A percentile compares a stretch with the other conserved stretches of the same genome.
phyloP scores from a whole-genome alignment of 257 asterid genomes.

The Solanum bulbocastanum region DNA sequence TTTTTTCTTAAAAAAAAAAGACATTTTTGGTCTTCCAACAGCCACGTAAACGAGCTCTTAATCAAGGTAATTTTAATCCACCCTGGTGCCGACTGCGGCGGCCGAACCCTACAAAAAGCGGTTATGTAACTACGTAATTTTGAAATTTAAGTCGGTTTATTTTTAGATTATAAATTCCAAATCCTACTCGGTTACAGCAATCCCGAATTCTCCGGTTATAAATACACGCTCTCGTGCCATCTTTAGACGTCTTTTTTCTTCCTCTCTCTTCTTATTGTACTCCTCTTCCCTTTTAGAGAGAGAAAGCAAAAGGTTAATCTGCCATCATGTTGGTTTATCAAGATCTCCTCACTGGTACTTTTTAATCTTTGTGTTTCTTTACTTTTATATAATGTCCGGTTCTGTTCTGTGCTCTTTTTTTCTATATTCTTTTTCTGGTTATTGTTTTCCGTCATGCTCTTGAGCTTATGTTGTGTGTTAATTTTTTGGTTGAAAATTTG shows the following conservation, averaged over 20 bases:
- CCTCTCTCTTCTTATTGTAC: neutral
- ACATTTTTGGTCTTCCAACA: too few relatives aligned
- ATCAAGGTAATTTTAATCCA: too few relatives aligned
- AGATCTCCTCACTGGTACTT: constrained; percentile 23
- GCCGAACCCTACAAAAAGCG: neutral
- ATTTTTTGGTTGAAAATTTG: neutral
- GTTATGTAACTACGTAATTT: neutral
- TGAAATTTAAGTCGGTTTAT: neutral
- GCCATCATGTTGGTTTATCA: constrained; percentile 58
- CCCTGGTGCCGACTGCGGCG: neutral
- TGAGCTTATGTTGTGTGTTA: neutral
- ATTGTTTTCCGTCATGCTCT: neutral
- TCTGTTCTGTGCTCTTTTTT: neutral
- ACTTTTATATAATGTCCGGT: neutral
- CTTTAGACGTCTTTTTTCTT: neutral
- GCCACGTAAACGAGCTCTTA: too few relatives aligned
- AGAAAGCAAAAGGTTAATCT: neutral
- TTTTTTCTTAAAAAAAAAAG: too few relatives aligned
- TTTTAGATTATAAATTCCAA: neutral
- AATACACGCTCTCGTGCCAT: neutral
- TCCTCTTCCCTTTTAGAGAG: neutral
- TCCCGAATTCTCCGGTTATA: neutral
- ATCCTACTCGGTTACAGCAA: neutral
- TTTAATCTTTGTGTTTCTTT: neutral
- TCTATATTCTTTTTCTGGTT: neutral